A percentile compares a stretch with the other conserved stretches of the same genome.
phyloP scores from a whole-genome alignment of 345 rosid genomes.

The Ceriops decandra region DNA sequence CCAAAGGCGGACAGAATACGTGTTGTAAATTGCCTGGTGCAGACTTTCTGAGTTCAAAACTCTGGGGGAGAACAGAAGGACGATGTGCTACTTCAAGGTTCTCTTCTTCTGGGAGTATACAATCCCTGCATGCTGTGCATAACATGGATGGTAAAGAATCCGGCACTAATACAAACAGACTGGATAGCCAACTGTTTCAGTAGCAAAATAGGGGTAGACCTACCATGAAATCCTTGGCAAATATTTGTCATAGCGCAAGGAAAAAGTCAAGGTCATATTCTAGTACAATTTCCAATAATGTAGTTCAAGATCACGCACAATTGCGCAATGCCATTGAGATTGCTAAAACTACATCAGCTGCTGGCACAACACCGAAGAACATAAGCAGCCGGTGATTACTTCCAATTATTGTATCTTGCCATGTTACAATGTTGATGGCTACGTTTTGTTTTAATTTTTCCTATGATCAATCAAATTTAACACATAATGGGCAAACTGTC shows the following conservation, averaged over 20 bases:
- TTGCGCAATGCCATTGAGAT: constrained; percentile 20
- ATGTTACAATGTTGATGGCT: neutral
- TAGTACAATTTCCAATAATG: constrained; percentile 30
- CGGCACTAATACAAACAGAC: constrained; percentile 22
- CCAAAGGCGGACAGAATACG: constrained; percentile 43
- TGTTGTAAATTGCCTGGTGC: constrained; percentile 88
- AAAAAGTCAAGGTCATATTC: constrained; percentile 32
- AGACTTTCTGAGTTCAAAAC: constrained; percentile 76
- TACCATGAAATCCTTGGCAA: constrained; percentile 17
- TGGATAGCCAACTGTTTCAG: constrained; percentile 28
- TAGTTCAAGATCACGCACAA: constrained; percentile 25
- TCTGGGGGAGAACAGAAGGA: constrained; percentile 75
- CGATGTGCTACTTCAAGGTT: constrained; percentile 38
- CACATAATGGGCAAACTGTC: no score
- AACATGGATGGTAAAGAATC: constrained; percentile 23
- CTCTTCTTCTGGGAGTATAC: constrained; percentile 35
- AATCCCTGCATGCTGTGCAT: constrained; percentile 15
- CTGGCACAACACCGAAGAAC: constrained; percentile 21
- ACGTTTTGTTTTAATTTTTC: neutral
- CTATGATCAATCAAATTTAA: no score
- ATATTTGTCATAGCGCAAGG: constrained; percentile 21
- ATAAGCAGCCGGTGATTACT: constrained; percentile 40
- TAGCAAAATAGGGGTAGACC: constrained; percentile 22
- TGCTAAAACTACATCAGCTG: constrained; percentile 27
- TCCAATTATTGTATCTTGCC: neutral